Evolutionary conservation across 2,329 filamentous ascomycete genomes (phyloP), one percentile per base, ranked within the genome.

Genomic region (Neofusicoccum kwambonambiense): DNA sequence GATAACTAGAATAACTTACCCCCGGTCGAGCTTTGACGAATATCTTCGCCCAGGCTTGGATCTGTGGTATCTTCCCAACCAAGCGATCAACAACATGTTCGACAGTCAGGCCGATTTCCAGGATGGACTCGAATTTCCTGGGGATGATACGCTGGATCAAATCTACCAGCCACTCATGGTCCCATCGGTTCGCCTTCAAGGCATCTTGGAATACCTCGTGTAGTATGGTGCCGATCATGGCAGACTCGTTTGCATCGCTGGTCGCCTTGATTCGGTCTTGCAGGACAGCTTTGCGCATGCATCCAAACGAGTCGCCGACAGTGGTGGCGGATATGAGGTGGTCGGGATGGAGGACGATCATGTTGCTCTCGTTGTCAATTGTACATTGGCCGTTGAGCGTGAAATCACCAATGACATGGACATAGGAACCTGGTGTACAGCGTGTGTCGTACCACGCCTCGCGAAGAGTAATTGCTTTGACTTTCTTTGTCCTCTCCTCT

Each of bases 131-230:
- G 9, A 97, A 84, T 74, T 97, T 92, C 68, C 86, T 89, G 35
- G 87, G 82, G n/a, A 93, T 83, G 39, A 91, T 86, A 44, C 78
- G 83, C 62, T 90, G 85, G 65, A 96, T 91, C 17, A 90, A 79
- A 0, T 82, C 77, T 37, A 82, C 80, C 15, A 98, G 80, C 69
- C 89, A 96, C 0, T 79, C 75, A 0, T 85, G 79, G 67, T 91
- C 89, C 92, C 95, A 99, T 66, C 84, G 80, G 74, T 98, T 97
- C 3, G 86, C 86, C 73, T 91, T 87, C 72, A 99, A 80, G 1
- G 93, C 93, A 73, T 93, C 89, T 75, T 99, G 95, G 70, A 99
- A 98, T 22, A 98, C 88, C 74, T 98, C 94, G 75, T 99, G 95
- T 13, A 99, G 85, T 65, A 99, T 89, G 42, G 91, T 95, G 54